These are phyloP conservation scores for Fusarium poae DNA, from an alignment of 2,329 filamentous ascomycete species.

Conservation along the genomic window DNA sequence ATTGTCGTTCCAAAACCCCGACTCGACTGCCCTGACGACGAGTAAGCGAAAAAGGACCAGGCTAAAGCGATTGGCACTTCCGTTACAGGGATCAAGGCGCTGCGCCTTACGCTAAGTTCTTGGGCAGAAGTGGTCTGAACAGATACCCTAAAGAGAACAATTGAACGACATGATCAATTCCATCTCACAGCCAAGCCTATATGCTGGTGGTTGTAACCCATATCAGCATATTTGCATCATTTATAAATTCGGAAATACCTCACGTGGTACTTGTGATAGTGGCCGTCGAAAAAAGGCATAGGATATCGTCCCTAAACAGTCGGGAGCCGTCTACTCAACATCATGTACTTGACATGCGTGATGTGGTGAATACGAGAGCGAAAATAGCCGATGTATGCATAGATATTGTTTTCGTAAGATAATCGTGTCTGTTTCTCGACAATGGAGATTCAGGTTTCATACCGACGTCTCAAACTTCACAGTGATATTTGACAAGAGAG, in stretches of 20 bases:
- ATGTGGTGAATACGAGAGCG: not conserved
- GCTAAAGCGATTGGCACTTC: not conserved
- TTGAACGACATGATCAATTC: not conserved
- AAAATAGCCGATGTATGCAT: not conserved
- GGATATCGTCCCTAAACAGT: not conserved
- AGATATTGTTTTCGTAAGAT: not conserved
- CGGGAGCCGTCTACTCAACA: too few species aligned
- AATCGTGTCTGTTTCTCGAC: not conserved
- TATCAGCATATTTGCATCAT: not conserved
- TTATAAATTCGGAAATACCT: not conserved
- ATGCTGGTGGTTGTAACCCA: not conserved
- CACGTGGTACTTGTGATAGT: not conserved
- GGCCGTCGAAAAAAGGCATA: fast-evolving
- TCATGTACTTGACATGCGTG: too few species aligned
- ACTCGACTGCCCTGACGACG: not conserved
- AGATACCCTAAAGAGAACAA: not conserved
- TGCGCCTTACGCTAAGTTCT: not conserved
- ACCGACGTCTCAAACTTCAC: not conserved
- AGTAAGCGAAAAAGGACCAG: not conserved
- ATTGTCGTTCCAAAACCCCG: not conserved
- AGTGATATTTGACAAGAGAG: not conserved
- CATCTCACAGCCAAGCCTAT: fast-evolving
- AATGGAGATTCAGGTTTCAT: not conserved
- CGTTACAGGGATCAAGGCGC: not conserved
- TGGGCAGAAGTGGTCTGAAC: not conserved